phyloP scores from a whole-genome alignment of 2,329 filamentous ascomycete genomes.

The Teratosphaeria gauchensis region DNA sequence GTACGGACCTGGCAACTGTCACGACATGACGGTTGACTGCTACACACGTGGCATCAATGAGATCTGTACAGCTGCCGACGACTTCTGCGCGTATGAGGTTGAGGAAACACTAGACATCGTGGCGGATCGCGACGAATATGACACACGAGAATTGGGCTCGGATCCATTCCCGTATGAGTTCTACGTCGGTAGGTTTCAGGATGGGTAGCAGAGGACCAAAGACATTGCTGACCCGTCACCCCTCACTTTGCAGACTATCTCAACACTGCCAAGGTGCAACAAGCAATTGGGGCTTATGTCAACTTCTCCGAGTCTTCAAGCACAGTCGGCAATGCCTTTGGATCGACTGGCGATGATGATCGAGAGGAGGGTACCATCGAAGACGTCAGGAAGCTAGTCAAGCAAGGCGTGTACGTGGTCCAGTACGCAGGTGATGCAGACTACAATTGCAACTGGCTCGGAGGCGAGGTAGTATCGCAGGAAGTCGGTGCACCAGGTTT shows the following conservation, averaged over 20 bases:
- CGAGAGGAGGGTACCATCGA: conserved; percentile 34
- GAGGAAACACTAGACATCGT: conserved; percentile 43
- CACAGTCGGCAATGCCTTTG: conserved; percentile 37
- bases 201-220: too few species aligned
- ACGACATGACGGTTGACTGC: conserved; percentile 47
- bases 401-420: conserved; percentile 31
- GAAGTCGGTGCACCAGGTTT: conserved; percentile 35
- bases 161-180: conserved; percentile 50
- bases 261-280: conserved; percentile 44
- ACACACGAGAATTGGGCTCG: conserved; percentile 45
- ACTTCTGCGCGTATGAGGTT: conserved; percentile 46
- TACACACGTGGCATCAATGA: conserved; percentile 40
- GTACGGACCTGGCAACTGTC: conserved; percentile 52
- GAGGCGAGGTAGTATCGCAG: conserved; percentile 33
- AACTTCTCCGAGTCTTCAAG: conserved; percentile 43
- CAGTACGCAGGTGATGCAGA: conserved; percentile 38
- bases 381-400: conserved; percentile 31
- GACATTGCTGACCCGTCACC: too few species aligned
- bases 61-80: conserved; percentile 45
- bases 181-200: conserved; percentile 28
- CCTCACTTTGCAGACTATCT: conserved; percentile 36
- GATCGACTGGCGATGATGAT: conserved; percentile 41
- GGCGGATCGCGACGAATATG: conserved; percentile 48
- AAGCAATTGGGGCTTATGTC: conserved; percentile 48
- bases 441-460: conserved; percentile 40